Evolutionary conservation across 345 rosid species (phyloP), one percentile per base, ranked within the genome.

Genomic region (Murraya paniculata): DNA sequence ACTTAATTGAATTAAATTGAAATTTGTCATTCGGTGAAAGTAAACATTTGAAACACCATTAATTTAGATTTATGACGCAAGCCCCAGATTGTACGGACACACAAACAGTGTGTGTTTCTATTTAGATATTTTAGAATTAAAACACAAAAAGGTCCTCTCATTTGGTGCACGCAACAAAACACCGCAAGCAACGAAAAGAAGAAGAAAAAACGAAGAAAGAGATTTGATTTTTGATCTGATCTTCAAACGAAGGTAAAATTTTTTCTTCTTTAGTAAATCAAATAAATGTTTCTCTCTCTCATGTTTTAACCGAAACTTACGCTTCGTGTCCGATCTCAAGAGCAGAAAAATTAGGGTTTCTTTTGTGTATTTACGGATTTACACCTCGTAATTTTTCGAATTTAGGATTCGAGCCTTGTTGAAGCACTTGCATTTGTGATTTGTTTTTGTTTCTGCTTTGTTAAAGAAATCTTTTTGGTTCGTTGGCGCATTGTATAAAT

Each of bases 31-130:
- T 64, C 68, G 2, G 5, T 64, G 19, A 64, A 27, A 11, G 21
- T 30, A 31, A 31, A 8, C 4, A 39, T 13, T 13, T 25, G 2
- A 4, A 50, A 4, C 39, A 39, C 58, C 57, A 9, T 60, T 16
- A 41, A 14, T 9, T 16, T 41, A 45, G 57, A 28, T 41, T 41
- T 74, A 45, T 30, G 41, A 41, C 66, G 69, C 59, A 45, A 27
- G 39, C 38, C 69, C 68, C 24, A 41, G 36, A 41, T 74, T 74
- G 41, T 61, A 41, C 68, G 77, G 59, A 74, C 76, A 74, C 7
- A 21, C 13, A 4, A 16, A 35, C 21, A 58, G 24, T n/a, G 60
- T 7, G 60, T 50, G 33, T 16, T 70, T 68, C 19, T 27, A 48
- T 45, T 70, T 27, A 48, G 73, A 50, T 48, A 16, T 45, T 53